Conservation (phyloP, 148 eudicot genomes). For the Hydrangea macrophylla region DNA sequence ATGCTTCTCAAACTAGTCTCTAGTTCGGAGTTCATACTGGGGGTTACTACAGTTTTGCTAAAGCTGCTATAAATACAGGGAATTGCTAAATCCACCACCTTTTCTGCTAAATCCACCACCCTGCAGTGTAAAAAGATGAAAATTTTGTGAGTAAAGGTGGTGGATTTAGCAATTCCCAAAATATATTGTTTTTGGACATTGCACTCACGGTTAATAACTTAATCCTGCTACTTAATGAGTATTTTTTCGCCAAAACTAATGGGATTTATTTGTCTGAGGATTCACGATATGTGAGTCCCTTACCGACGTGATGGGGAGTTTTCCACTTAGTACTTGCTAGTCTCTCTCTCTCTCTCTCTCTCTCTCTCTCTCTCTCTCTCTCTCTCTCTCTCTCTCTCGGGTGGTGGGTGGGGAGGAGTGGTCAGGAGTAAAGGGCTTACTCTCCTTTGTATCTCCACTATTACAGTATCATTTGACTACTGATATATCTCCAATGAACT, state of each 20-base stretch:
- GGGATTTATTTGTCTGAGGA: not conserved
- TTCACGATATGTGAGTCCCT: not conserved
- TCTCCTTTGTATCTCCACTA: too few relatives aligned
- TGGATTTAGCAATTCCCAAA: too few relatives aligned
- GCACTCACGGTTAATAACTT: too few relatives aligned
- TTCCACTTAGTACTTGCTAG: not conserved
- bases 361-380: not conserved
- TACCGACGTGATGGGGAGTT: not conserved
- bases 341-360: not conserved
- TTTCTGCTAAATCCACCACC: too few relatives aligned
- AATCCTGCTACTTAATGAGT: too few relatives aligned
- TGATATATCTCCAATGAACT: not conserved
- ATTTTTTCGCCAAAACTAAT: too few relatives aligned
- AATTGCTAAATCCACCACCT: not conserved
- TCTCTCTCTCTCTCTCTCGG: not conserved
- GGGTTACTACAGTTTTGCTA: constrained; percentile 3
- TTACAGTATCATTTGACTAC: not conserved
- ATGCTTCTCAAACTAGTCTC: not conserved
- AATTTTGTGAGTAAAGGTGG: too few relatives aligned
- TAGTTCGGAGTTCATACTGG: not conserved
- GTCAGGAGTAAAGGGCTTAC: too few relatives aligned
- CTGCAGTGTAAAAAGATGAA: too few relatives aligned
- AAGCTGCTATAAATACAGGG: not conserved
- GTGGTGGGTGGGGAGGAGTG: not conserved
- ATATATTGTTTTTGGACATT: too few relatives aligned